Evolutionary conservation across 768 basidiomycete species (phyloP).

Genomic region (Phylloporus sp.): DNA sequence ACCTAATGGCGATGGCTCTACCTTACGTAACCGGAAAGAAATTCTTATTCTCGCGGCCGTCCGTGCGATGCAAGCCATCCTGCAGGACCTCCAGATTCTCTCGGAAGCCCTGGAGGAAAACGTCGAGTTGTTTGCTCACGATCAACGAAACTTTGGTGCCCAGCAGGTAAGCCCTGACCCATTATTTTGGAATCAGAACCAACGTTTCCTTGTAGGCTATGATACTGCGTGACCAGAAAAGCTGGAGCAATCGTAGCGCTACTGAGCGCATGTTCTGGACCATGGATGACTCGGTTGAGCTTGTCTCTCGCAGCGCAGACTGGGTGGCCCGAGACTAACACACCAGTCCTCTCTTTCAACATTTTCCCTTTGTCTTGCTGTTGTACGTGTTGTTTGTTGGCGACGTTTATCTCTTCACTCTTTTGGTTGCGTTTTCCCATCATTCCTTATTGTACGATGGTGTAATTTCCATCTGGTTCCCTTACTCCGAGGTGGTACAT

Average conservation of each 20-base stretch:
- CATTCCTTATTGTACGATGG: constrained; percentile 17
- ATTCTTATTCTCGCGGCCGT: constrained; percentile 67
- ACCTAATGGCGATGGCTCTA: constrained; percentile 43
- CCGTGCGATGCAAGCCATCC: constrained; percentile 76
- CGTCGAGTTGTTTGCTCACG: constrained; percentile 86
- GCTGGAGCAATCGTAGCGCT: constrained; percentile 88
- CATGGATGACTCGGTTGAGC: constrained; percentile 84
- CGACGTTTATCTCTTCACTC: neutral
- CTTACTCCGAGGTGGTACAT: constrained; percentile 9
- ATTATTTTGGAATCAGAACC: neutral
- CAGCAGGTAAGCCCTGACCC: constrained; percentile 70
- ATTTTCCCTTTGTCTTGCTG: constrained; percentile 1
- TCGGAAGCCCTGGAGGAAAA: constrained; percentile 89
- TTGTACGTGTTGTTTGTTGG: constrained; percentile 10
- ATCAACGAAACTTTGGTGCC: constrained; percentile 93
- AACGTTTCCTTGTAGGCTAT: constrained; percentile 60
- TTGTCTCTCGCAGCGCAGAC: constrained; percentile 79
- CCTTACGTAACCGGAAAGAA: constrained; percentile 74
- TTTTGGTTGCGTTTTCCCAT: constrained; percentile 6
- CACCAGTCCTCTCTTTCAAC: neutral
- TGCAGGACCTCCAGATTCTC: constrained; percentile 84
- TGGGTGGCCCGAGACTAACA: constrained; percentile 74
- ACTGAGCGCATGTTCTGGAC: constrained; percentile 94
- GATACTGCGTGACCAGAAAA: constrained; percentile 93
- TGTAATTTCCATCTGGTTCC: constrained; percentile 22